phyloP scores from a whole-genome alignment of 495 filamentous ascomycete genomes.

The Choiromyces venosus region DNA sequence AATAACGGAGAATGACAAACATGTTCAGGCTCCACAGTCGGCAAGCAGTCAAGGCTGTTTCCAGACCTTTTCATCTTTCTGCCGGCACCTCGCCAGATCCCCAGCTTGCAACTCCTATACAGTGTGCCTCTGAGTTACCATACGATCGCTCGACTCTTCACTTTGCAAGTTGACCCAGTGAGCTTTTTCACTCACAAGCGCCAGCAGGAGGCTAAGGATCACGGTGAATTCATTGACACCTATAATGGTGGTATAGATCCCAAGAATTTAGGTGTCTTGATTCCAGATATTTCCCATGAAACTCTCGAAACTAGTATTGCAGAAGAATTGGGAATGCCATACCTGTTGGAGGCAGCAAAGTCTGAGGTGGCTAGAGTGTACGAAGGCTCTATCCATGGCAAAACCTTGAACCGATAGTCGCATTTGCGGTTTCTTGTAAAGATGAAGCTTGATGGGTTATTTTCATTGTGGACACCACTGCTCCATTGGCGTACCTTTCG shows the following conservation, averaged over 20 bases:
- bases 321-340: constrained; percentile 13
- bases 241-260: too few species aligned
- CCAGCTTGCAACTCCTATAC: constrained; percentile 6
- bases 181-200: constrained; percentile 16
- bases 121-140: constrained; percentile 2
- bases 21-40: constrained; percentile 4
- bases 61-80: constrained; percentile 9
- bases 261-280: constrained; percentile 14
- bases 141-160: constrained; percentile 7
- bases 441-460: not conserved
- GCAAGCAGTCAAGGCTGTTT: constrained; percentile 4
- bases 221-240: constrained; percentile 19
- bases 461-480: not conserved
- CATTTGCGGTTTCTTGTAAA: not conserved
- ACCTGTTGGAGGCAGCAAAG: constrained; percentile 7
- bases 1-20: too few species aligned
- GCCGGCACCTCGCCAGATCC: constrained; percentile 6
- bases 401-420: not conserved
- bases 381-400: not conserved
- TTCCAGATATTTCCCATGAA: constrained; percentile 14
- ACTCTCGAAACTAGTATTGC: constrained; percentile 8
- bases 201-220: constrained; percentile 15
- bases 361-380: not conserved
- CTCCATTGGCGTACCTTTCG: constrained; percentile 10
- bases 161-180: not conserved